Evolutionary conservation across 108 stramenopile genomes (phyloP), one percentile per base, ranked within the genome.

Genomic region (Cylindrotheca fusiformis): DNA sequence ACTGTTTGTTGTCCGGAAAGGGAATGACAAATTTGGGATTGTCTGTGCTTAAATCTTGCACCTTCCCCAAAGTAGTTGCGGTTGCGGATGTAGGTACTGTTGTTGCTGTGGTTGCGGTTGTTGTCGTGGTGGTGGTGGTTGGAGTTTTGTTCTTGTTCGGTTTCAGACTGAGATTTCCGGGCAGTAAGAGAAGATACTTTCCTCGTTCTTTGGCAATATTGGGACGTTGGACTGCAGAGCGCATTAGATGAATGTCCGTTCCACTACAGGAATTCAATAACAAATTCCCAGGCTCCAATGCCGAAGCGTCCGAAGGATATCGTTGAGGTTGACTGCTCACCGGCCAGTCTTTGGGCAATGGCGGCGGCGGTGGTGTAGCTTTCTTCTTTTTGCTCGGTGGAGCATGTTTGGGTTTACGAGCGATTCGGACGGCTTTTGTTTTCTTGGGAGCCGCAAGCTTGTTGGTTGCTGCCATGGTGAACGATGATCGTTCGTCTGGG

Each of bases 181-280:
- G 74, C 31, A 80, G 66, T 20, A 74, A 44, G 6, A 80, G 47
- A 10, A 80, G 26, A 26, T 62, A 75, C 19, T 59, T 60, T 27
- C 79, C 79, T 50, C 55, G 71, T 53, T 62, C 68, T 28, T 75
- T 75, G 49, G 33, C 57, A 26, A 75, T 18, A 44, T 58, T 72
- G 12, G 74, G 69, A 18, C 21, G n/a, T 22, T 32, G 32, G n/a
- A 54, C 25, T 6, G 79, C 74, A 18, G 54, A 48, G 51, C 65
- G 52, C 14, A 22, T 5, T 47, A 79, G 47, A n/a, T 68, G 71
- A 49, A 80, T 72, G 48, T 80, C 79, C 20, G 28, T 20, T 48
- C 79, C 79, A 41, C 45, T 66, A 45, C 79, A 80, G 4, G 18
- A 26, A 21, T 72, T 47, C 25, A 48, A 70, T 21, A 80, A 29